Percentiles rank a stretch among this genome's conserved stretches.
phyloP scores from a whole-genome alignment of 2,329 filamentous ascomycete genomes.

The Colletotrichum eleusines region DNA sequence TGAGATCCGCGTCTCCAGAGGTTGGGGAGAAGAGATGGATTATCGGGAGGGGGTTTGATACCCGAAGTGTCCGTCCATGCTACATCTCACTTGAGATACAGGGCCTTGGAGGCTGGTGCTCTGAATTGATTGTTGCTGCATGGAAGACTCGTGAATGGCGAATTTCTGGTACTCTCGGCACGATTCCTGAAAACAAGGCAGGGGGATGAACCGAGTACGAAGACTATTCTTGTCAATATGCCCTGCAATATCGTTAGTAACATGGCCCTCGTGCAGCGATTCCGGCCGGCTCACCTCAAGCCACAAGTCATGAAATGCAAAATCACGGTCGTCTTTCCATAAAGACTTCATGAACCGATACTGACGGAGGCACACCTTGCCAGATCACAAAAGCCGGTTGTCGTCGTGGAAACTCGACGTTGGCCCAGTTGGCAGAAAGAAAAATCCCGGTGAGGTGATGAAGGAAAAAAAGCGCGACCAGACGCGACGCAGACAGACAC shows the following conservation, averaged over 20 bases:
- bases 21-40: neutral
- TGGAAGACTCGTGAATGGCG: neutral
- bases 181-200: neutral
- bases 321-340: too few relatives aligned
- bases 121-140: neutral
- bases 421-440: neutral
- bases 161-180: too few relatives aligned
- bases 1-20: neutral
- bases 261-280: neutral
- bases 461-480: slow-evolving; percentile 5
- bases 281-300: neutral
- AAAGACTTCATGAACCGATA: too few relatives aligned
- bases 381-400: neutral
- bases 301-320: neutral
- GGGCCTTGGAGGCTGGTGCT: too few relatives aligned
- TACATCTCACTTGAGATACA: neutral
- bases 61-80: neutral
- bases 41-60: neutral
- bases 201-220: neutral
- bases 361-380: neutral
- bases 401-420: neutral
- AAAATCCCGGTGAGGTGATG: neutral
- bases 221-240: neutral
- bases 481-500: slow-evolving; percentile 11
- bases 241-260: neutral